A percentile compares a stretch with the other conserved stretches of the same genome.
phyloP scores from a whole-genome alignment of 495 filamentous ascomycete species.

The Penicillium atrosanguineum region DNA sequence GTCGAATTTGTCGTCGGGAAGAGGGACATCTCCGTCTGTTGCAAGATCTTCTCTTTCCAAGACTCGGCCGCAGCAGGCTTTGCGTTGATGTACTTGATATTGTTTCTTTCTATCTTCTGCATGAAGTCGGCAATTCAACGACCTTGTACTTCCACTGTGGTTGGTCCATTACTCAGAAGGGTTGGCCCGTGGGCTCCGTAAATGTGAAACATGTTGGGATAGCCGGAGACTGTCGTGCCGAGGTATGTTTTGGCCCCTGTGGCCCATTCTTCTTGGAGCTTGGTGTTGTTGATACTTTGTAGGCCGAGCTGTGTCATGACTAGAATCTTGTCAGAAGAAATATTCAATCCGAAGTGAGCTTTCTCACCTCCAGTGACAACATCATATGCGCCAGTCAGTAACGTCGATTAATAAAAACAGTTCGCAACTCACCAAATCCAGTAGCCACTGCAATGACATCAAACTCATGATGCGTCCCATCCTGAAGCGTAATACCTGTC shows the following conservation, averaged over 20 bases:
- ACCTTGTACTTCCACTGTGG: constrained; percentile 47
- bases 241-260: constrained; percentile 43
- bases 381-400: too few relatives aligned
- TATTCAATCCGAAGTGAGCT: too few relatives aligned
- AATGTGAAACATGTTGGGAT: constrained; percentile 53
- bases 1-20: too few relatives aligned
- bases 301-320: constrained; percentile 38
- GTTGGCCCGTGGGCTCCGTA: constrained; percentile 49
- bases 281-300: constrained; percentile 38
- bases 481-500: constrained; percentile 33
- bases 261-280: constrained; percentile 42
- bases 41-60: too few relatives aligned
- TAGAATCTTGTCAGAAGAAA: constrained; percentile 27
- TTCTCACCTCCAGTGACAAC: too few relatives aligned
- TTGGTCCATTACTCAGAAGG: constrained; percentile 51
- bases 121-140: constrained; percentile 51
- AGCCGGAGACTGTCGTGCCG: constrained; percentile 45
- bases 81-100: constrained; percentile 37
- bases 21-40: too few relatives aligned
- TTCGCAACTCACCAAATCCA: constrained; percentile 44
- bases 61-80: too few relatives aligned
- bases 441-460: constrained; percentile 51
- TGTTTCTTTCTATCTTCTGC: constrained; percentile 37
- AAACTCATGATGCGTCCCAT: constrained; percentile 9
- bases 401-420: constrained; percentile 13